phyloP scores from a whole-genome alignment of 495 filamentous ascomycete species.

The Penicillium coffeae region DNA sequence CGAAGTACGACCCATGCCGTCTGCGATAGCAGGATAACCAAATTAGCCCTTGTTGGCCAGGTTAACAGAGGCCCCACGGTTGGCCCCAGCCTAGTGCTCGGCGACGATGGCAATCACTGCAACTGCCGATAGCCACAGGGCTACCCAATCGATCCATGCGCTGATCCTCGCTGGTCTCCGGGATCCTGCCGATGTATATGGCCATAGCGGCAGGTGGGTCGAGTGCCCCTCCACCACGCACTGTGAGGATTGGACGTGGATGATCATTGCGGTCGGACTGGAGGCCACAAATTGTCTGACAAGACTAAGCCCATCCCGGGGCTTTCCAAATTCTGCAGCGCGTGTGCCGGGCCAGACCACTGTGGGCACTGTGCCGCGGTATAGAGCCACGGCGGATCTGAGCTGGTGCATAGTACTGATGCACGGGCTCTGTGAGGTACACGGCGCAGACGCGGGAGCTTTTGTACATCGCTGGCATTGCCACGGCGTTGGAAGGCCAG shows the following conservation, averaged over 20 bases:
- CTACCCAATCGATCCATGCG: constrained; percentile 12
- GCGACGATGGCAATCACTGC: too few species aligned
- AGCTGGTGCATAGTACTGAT: constrained; percentile 6
- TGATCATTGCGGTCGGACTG: constrained; percentile 16
- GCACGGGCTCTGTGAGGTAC: constrained; percentile 18
- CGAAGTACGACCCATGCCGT: too few species aligned
- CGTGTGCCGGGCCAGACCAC: constrained; percentile 1
- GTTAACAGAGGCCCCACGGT: too few species aligned
- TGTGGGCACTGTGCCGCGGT: neutral
- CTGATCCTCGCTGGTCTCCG: constrained; percentile 14
- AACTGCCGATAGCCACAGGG: neutral
- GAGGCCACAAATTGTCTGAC: constrained; percentile 7
- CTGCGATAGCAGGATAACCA: too few species aligned
- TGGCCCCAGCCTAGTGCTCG: too few species aligned
- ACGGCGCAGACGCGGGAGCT: neutral
- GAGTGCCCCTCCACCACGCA: constrained; percentile 11
- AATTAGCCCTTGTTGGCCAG: too few species aligned
- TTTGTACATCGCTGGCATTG: neutral
- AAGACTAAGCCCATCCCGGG: constrained; percentile 1
- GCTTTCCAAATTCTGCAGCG: neutral
- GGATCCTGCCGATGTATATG: constrained; percentile 17
- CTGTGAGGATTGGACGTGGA: constrained; percentile 10
- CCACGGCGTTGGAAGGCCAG: neutral
- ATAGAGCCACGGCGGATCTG: constrained; percentile 1
- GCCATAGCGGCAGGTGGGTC: constrained; percentile 25